These are phyloP conservation scores for Verruconis gallopava DNA, from an alignment of 2,329 filamentous ascomycete genomes.

Conservation along the genomic window DNA sequence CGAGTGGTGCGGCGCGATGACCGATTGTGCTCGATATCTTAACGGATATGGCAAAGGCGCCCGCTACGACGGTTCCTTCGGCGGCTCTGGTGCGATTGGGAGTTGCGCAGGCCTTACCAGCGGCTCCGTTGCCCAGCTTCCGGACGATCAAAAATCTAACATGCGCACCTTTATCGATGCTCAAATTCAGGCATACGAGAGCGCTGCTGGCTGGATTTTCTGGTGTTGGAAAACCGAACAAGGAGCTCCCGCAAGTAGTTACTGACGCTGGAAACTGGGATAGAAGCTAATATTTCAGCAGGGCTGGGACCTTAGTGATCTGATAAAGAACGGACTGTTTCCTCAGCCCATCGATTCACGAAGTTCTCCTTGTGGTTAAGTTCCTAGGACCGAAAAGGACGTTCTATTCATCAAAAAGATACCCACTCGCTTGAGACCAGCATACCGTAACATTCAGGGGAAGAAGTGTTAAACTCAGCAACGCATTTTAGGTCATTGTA, in stretches of 20 bases:
- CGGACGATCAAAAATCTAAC: constrained; percentile 65
- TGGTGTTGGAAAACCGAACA: constrained; percentile 98
- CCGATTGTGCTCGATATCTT: constrained; percentile 35
- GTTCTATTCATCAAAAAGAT: background rate
- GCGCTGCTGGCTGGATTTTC: constrained; percentile 94
- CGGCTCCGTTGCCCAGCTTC: constrained; percentile 55
- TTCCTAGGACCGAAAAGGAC: background rate
- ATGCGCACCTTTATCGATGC: constrained; percentile 83
- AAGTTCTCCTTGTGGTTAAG: constrained; percentile 18
- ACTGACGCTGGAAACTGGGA: too few relatives aligned
- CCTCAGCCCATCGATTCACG: constrained; percentile 29
- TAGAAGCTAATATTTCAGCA: too few relatives aligned
- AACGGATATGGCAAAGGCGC: constrained; percentile 35
- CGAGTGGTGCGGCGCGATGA: constrained; percentile 35
- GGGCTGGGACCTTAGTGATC: constrained; percentile 35
- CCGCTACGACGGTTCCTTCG: constrained; percentile 72
- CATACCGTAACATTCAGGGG: too few relatives aligned
- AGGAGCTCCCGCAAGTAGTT: too few relatives aligned
- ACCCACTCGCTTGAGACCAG: background rate
- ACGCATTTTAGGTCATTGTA: too few relatives aligned
- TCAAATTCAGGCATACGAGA: constrained; percentile 90
- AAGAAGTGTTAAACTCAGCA: too few relatives aligned
- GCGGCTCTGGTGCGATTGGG: constrained; percentile 50
- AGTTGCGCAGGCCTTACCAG: constrained; percentile 71
- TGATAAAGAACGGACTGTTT: constrained; percentile 34